Conservation (phyloP, 2,329 filamentous ascomycete species). For the Venturiaceae sp. region DNA sequence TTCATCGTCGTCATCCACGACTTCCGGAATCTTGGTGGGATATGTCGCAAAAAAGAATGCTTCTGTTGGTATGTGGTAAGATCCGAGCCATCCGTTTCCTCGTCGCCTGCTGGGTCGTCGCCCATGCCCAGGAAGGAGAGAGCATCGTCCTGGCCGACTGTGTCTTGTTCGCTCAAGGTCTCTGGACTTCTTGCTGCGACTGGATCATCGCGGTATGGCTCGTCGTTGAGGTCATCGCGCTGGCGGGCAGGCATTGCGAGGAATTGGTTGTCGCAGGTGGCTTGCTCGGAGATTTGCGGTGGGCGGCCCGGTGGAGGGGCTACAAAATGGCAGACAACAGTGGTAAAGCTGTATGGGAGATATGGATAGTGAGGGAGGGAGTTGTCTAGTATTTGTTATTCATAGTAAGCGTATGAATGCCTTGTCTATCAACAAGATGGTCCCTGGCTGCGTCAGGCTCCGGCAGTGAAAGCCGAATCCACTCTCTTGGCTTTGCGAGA, state of each 20-base stretch:
- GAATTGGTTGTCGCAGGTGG: neutral
- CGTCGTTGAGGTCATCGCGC: neutral
- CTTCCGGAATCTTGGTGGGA: slow-evolving; percentile 45
- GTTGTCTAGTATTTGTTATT: neutral
- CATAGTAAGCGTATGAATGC: neutral
- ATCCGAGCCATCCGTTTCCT: neutral
- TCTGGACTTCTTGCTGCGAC: neutral
- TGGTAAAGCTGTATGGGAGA: neutral
- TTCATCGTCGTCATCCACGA: slow-evolving; percentile 27
- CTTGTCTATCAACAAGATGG: neutral
- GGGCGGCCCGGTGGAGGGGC: neutral
- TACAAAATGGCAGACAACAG: neutral
- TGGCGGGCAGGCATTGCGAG: neutral
- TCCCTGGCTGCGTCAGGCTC: neutral
- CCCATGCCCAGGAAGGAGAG: slow-evolving; percentile 9
- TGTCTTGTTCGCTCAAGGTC: slow-evolving; percentile 5
- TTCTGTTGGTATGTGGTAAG: slow-evolving; percentile 7
- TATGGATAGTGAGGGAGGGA: neutral
- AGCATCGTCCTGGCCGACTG: slow-evolving; percentile 7
- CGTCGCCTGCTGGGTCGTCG: neutral
- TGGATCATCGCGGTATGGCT: slow-evolving; percentile 8
- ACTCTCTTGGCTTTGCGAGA: neutral
- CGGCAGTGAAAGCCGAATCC: neutral
- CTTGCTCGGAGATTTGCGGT: neutral
- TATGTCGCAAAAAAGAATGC: slow-evolving; percentile 12